These are phyloP conservation scores for Pleurotus sapidus DNA, from an alignment of 768 basidiomycete genomes.

Conservation along the genomic window DNA sequence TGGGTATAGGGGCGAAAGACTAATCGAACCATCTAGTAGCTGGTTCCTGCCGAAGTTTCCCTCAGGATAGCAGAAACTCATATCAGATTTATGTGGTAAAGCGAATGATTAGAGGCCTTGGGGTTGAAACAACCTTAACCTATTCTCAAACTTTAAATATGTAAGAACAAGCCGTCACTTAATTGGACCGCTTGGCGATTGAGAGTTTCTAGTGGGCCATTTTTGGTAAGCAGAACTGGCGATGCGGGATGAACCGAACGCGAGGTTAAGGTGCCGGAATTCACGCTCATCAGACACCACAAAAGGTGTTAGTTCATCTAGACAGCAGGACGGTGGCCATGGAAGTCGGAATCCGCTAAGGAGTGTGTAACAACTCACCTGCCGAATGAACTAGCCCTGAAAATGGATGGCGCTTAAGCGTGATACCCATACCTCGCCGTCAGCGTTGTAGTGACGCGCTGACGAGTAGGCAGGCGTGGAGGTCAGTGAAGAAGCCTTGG, in stretches of 20 bases:
- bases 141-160: slow-evolving; percentile 82
- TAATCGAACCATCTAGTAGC: slow-evolving; percentile 94
- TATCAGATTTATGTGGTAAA: slow-evolving; percentile 67
- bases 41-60: slow-evolving; percentile 92
- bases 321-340: no score
- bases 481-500: slow-evolving; percentile 76
- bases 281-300: no score
- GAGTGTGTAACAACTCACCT: no score
- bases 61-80: slow-evolving; percentile 57
- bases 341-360: no score
- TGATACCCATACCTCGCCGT: slow-evolving; percentile 84
- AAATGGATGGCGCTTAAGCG: slow-evolving; percentile 89
- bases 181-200: slow-evolving; percentile 79
- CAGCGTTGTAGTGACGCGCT: slow-evolving; percentile 66
- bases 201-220: slow-evolving; percentile 81
- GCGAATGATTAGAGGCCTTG: slow-evolving; percentile 92
- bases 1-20: slow-evolving; percentile 97
- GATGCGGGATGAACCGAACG: slow-evolving; percentile 70
- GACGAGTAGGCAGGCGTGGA: slow-evolving; percentile 78
- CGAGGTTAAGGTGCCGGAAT: slow-evolving; percentile 78
- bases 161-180: slow-evolving; percentile 84
- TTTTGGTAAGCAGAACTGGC: slow-evolving; percentile 73
- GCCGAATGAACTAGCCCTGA: slow-evolving; percentile 90
- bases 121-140: slow-evolving; percentile 88
- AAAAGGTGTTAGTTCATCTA: no score